These are phyloP conservation scores for Golubevia pallescens DNA, from an alignment of 1,284 basidiomycete genomes.

Conservation along the genomic window DNA sequence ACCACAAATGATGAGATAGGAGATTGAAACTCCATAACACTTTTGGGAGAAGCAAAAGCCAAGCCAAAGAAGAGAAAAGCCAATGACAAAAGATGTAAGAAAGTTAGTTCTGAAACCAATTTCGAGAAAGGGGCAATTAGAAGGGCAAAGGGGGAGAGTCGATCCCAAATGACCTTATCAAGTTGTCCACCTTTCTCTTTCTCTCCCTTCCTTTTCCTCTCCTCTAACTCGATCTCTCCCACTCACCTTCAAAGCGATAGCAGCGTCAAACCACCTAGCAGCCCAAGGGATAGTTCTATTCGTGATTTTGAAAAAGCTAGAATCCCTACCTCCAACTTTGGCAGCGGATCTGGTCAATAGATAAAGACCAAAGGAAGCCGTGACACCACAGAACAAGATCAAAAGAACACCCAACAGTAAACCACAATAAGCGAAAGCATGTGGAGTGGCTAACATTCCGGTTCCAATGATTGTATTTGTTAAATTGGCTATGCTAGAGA, in stretches of 20 bases:
- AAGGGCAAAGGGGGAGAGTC: neutral
- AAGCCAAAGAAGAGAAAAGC: neutral
- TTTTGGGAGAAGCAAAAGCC: constrained; percentile 70
- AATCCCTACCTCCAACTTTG: constrained; percentile 68
- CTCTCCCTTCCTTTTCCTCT: too few species aligned
- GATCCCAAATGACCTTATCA: too few species aligned
- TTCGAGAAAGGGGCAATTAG: neutral
- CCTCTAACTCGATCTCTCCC: too few species aligned
- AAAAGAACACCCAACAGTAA: constrained; percentile 77
- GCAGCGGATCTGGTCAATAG: constrained; percentile 84
- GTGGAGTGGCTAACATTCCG: constrained; percentile 62
- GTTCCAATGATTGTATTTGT: constrained; percentile 63
- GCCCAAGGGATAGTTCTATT: constrained; percentile 70
- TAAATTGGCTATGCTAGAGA: constrained; percentile 58
- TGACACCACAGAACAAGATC: constrained; percentile 81
- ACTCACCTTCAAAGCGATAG: constrained; percentile 76
- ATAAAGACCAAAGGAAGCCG: constrained; percentile 86
- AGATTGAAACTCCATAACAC: constrained; percentile 82
- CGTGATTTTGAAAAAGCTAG: constrained; percentile 45
- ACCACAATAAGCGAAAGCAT: constrained; percentile 65
- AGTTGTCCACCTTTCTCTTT: too few species aligned
- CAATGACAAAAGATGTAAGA: neutral
- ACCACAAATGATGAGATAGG: constrained; percentile 68
- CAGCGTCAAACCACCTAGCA: constrained; percentile 84
- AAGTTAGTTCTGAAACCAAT: neutral